phyloP scores from a whole-genome alignment of 352 stramenopile genomes.

The Phytophthora hibernalis region DNA sequence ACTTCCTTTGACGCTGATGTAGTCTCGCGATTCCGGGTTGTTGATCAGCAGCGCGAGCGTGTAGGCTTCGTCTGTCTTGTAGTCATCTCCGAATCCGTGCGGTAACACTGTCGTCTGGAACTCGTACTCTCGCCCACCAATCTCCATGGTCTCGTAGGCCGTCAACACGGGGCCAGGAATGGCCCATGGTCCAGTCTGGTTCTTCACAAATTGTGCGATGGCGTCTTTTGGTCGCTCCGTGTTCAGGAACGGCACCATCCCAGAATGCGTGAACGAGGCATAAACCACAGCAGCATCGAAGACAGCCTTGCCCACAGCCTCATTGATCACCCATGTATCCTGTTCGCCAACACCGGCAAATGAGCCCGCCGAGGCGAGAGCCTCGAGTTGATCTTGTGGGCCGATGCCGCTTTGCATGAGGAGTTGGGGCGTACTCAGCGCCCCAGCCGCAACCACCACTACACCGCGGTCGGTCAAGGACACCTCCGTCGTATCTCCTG shows the following conservation, averaged over 20 bases:
- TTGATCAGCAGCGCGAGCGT: slow-evolving; percentile 48
- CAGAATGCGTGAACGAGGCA: slow-evolving; percentile 40
- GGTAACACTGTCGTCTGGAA: slow-evolving; percentile 49
- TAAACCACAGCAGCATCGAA: slow-evolving; percentile 50
- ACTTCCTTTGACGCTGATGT: slow-evolving; percentile 22
- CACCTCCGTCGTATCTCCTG: slow-evolving; percentile 20
- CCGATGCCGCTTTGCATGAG: slow-evolving; percentile 86
- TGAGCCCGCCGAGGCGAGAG: slow-evolving; percentile 28
- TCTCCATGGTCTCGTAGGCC: slow-evolving; percentile 49
- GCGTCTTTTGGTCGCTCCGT: slow-evolving; percentile 30
- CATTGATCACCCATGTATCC: slow-evolving; percentile 47
- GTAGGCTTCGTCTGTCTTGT: slow-evolving; percentile 35
- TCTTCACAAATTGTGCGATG: slow-evolving; percentile 46
- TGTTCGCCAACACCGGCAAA: slow-evolving; percentile 27
- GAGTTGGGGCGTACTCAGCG: slow-evolving; percentile 78
- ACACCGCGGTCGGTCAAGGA: slow-evolving; percentile 48
- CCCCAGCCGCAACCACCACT: slow-evolving; percentile 80
- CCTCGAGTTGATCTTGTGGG: slow-evolving; percentile 55
- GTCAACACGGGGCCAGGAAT: slow-evolving; percentile 51
- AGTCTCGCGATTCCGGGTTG: slow-evolving; percentile 49
- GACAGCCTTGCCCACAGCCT: slow-evolving; percentile 46
- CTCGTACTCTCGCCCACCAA: slow-evolving; percentile 42
- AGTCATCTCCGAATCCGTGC: slow-evolving; percentile 40
- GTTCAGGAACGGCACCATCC: slow-evolving; percentile 48
- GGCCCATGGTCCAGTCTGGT: slow-evolving; percentile 40